Evolutionary conservation across 345 rosid species (phyloP), one percentile per base, ranked within the genome.

Genomic region (Aurinia saxatilis): DNA sequence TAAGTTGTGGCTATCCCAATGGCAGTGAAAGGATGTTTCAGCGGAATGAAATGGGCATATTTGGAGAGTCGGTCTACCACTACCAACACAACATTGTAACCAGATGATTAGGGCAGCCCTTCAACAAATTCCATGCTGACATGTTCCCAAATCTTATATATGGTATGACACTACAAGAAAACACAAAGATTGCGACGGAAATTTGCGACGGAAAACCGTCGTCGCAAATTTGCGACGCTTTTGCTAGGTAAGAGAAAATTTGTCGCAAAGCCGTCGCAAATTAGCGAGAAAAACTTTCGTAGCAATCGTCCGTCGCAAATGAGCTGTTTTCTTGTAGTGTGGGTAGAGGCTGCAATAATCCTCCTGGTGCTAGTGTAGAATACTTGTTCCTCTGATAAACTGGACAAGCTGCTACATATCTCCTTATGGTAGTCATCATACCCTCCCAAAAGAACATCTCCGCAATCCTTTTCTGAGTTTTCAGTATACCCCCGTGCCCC

Each of bases 31-130:
- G 47, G 59, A 29, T 63, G 60, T 5, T 34, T 10, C n/a, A 62
- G 18, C 0, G 40, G 2, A 9, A 60, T 6, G 14, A 60, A 60
- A 13, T 60, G 54, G 14, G 38, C 21, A 12, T 36, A 47, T 15
- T 62, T 62, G 5, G 17, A 25, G 7, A 62, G 21, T 4, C 44
- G 11, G 48, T 62, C 67, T 6, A 62, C 57, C 7, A 62, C 67
- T 13, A 62, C 67, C n/a, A 62, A 3, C 4, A 40, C 14, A 4
- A 4, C 16, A 40, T 40, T 15, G 18, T 12, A 4, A 5, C 46
- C 46, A 2, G 2, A 2, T 0, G 46, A 40, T 3, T 6, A 18
- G 8, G 46, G 46, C 16, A 40, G 14, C 2, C 46, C 46, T n/a
- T 40, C 46, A 9, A 40, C 14, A 40, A 40, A 40, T 4, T 40